Conservation (phyloP, 129 eudicot species). For the Escallonia herrerae region DNA sequence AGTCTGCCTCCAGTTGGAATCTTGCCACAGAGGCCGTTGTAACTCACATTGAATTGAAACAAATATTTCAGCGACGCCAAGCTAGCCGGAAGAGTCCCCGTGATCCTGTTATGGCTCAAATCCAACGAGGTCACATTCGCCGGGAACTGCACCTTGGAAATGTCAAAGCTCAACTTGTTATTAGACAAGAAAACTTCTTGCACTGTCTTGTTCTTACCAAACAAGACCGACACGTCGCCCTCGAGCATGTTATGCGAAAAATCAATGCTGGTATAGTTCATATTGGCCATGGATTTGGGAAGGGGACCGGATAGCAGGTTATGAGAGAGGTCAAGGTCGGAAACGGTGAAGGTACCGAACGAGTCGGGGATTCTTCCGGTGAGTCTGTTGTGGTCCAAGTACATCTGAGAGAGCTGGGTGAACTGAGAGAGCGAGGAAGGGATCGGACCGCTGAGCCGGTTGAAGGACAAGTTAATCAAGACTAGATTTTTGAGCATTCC, state of each 20-base stretch:
- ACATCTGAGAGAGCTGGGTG: too few species aligned
- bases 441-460: too few species aligned
- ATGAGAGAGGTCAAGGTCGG: constrained; percentile 20
- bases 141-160: constrained; percentile 29
- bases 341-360: too few species aligned
- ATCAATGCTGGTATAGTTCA: constrained; percentile 33
- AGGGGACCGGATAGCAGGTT: constrained; percentile 38
- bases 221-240: constrained; percentile 49
- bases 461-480: too few species aligned
- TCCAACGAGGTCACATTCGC: constrained; percentile 31
- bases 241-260: constrained; percentile 34
- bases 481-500: too few species aligned
- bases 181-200: constrained; percentile 25
- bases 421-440: too few species aligned
- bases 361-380: too few species aligned
- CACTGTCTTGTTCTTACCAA: constrained; percentile 42
- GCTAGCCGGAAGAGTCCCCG: constrained; percentile 37
- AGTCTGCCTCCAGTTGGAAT: constrained; percentile 31
- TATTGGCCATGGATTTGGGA: constrained; percentile 30
- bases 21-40: constrained; percentile 42
- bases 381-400: too few species aligned
- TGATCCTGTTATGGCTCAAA: constrained; percentile 46
- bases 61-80: constrained; percentile 13
- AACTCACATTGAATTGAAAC: constrained; percentile 33
- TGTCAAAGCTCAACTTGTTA: constrained; percentile 41